These are phyloP conservation scores for Alisma plantagoaquatica DNA, from an alignment of 106 monocot species.

Conservation along the genomic window DNA sequence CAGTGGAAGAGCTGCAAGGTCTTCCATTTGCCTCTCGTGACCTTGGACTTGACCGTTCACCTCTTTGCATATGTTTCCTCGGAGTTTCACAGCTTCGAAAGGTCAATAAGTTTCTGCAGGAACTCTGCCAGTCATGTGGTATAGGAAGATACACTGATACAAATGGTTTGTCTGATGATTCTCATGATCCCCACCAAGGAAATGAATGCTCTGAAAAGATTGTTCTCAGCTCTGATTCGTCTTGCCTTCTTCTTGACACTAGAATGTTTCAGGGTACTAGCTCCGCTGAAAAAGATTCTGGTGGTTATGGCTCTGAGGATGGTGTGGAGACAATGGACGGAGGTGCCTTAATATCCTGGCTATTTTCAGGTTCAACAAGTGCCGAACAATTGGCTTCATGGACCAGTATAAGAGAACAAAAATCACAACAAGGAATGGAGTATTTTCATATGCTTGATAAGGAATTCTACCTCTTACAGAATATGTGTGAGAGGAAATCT, in stretches of 20 bases:
- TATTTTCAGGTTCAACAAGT: constrained; percentile 53
- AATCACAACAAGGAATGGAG: constrained; percentile 39
- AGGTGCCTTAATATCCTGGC: constrained; percentile 53
- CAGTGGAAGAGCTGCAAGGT: constrained; percentile 55
- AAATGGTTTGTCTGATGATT: constrained; percentile 12
- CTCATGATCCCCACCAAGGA: constrained; percentile 11
- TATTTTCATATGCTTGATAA: constrained; percentile 59
- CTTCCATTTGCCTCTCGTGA: constrained; percentile 41
- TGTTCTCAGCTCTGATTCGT: constrained; percentile 30
- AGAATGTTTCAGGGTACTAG: constrained; percentile 19
- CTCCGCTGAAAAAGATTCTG: constrained; percentile 10
- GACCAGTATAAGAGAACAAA: constrained; percentile 46
- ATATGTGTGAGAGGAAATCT: constrained; percentile 57
- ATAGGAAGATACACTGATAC: constrained; percentile 44
- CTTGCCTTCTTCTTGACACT: constrained; percentile 31
- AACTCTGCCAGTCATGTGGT: constrained; percentile 67
- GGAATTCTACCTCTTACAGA: constrained; percentile 60
- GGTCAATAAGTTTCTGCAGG: constrained; percentile 75
- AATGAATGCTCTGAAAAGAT: constrained; percentile 26
- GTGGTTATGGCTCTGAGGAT: constrained; percentile 11
- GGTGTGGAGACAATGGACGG: constrained; percentile 17
- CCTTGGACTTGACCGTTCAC: constrained; percentile 42
- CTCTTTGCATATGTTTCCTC: constrained; percentile 65
- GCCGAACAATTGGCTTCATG: constrained; percentile 49
- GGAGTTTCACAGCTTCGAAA: constrained; percentile 52